Evolutionary conservation across 495 filamentous ascomycete genomes (phyloP).

Genomic region (Monascus purpureus): DNA sequence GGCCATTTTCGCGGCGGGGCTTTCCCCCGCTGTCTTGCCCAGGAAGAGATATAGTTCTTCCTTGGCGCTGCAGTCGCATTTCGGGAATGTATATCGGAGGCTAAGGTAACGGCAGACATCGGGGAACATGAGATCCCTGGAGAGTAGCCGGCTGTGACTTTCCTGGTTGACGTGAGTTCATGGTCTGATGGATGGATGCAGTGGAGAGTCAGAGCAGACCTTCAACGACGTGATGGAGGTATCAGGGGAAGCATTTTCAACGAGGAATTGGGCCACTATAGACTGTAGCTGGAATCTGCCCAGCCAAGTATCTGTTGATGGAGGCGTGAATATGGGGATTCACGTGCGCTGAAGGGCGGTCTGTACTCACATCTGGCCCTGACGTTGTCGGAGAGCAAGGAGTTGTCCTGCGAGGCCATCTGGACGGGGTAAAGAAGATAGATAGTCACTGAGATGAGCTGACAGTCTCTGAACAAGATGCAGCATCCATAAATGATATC

Average conservation of each 20-base stretch:
- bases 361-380: too few species aligned
- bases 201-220: too few species aligned
- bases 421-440: too few species aligned
- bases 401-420: too few species aligned
- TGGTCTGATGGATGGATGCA: neutral
- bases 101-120: conserved; percentile 2
- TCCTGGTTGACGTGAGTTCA: neutral
- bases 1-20: neutral
- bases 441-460: too few species aligned
- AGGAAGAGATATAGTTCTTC: conserved; percentile 4
- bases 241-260: neutral
- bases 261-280: conserved; percentile 1
- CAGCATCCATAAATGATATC: too few species aligned
- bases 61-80: neutral
- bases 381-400: too few species aligned
- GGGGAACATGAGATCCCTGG: neutral
- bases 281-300: neutral
- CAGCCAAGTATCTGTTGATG: conserved; percentile 3
- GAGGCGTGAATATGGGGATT: neutral
- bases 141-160: neutral
- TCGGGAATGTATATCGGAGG: neutral
- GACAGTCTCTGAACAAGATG: too few species aligned
- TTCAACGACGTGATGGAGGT: neutral
- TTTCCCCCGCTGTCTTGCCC: neutral
- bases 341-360: too few species aligned